Evolutionary conservation across 352 stramenopile species (phyloP).

Genomic region (Stephanocyclus meneghinianus): DNA sequence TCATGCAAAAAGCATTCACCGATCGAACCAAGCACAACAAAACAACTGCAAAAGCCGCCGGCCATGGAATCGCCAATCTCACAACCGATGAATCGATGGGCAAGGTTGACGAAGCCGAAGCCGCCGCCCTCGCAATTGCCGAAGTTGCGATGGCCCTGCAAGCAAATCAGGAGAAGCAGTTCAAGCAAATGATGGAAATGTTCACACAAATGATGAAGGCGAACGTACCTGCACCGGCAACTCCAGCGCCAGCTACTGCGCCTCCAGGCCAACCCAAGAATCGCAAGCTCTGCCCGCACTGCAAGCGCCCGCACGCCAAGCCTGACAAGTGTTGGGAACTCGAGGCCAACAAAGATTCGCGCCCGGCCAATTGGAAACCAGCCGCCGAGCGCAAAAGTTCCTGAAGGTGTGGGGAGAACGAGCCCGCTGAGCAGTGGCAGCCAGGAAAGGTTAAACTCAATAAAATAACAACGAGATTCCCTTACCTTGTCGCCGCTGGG

Average conservation of each 20-base stretch:
- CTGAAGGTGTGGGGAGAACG: slow-evolving; percentile 19
- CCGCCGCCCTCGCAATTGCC: not conserved
- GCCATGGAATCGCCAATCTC: slow-evolving; percentile 10
- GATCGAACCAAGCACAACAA: slow-evolving; percentile 12
- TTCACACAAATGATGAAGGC: slow-evolving; percentile 7
- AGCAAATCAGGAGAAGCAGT: slow-evolving; percentile 14
- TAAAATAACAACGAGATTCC: slow-evolving; percentile 22
- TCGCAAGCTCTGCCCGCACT: slow-evolving; percentile 8
- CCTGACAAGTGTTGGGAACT: slow-evolving; percentile 21
- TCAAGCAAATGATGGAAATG: slow-evolving; percentile 21
- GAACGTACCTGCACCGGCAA: not conserved
- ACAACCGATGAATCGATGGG: not conserved
- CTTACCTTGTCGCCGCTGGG: slow-evolving; percentile 11
- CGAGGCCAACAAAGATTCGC: too few relatives aligned
- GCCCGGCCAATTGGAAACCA: not conserved
- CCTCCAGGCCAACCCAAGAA: not conserved
- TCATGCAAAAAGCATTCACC: slow-evolving; percentile 10
- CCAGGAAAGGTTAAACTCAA: slow-evolving; percentile 13
- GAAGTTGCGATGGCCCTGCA: slow-evolving; percentile 14
- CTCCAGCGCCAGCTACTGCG: not conserved
- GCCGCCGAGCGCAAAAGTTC: not conserved
- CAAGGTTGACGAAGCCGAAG: not conserved
- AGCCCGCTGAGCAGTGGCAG: slow-evolving; percentile 19
- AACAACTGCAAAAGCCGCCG: slow-evolving; percentile 7
- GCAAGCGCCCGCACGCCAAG: slow-evolving; percentile 14